Conservation (phyloP, 306 rosid genomes). For the Cajanus cajan region DNA sequence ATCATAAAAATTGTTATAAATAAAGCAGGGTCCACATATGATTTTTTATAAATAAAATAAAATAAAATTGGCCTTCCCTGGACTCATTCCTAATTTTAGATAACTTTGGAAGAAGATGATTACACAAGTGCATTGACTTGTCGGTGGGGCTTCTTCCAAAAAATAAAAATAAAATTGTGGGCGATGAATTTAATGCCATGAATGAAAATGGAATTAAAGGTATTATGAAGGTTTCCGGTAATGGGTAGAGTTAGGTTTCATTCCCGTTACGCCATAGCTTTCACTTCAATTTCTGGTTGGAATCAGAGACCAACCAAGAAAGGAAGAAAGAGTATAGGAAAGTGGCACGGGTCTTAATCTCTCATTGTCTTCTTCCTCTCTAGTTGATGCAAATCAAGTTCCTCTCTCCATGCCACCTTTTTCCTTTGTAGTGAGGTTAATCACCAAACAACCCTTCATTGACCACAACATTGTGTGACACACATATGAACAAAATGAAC, state of each 20-base stretch:
- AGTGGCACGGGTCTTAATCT: slow-evolving; percentile 45
- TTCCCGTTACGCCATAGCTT: slow-evolving; percentile 48
- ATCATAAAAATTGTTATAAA: background rate
- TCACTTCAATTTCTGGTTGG: slow-evolving; percentile 43
- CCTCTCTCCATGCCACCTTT: slow-evolving; percentile 32
- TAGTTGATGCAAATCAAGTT: slow-evolving; percentile 36
- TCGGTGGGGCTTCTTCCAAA: slow-evolving; percentile 29
- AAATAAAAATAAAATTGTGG: slow-evolving; percentile 29
- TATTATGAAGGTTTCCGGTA: slow-evolving; percentile 40
- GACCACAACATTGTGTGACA: slow-evolving; percentile 11
- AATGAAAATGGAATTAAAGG: slow-evolving; percentile 44
- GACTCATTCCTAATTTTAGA: background rate
- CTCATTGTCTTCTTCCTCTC: slow-evolving; percentile 31
- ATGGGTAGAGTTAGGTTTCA: slow-evolving; percentile 53
- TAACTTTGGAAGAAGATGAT: background rate
- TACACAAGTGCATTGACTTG: slow-evolving; percentile 22
- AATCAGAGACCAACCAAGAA: slow-evolving; percentile 20
- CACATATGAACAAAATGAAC: background rate
- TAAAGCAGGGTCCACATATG: background rate
- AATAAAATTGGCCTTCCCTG: background rate
- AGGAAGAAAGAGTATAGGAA: slow-evolving; percentile 30
- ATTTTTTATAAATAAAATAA: background rate
- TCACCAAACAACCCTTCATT: slow-evolving; percentile 29
- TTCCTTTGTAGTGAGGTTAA: slow-evolving; percentile 37
- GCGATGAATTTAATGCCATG: slow-evolving; percentile 33